Percentiles rank a stretch among this genome's conserved stretches.
phyloP scores from a whole-genome alignment of 1,139 yeast species.

The Candida frijolesensis region DNA sequence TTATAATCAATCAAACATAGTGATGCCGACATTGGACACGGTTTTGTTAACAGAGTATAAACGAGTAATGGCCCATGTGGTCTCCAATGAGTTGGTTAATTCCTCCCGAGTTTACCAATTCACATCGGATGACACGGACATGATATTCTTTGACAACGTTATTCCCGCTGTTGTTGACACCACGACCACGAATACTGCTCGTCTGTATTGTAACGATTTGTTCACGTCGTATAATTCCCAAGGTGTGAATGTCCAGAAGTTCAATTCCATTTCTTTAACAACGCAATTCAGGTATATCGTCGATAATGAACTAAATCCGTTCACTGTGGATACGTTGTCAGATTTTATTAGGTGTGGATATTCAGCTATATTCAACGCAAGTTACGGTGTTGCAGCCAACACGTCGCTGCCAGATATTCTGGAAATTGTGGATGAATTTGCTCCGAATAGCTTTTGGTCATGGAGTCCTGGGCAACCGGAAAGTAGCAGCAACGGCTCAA shows the following conservation, averaged over 20 bases:
- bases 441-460: slow-evolving; percentile 59
- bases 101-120: slow-evolving; percentile 23
- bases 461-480: slow-evolving; percentile 66
- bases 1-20: slow-evolving; percentile 23
- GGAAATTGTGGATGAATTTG: slow-evolving; percentile 19
- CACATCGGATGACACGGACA: slow-evolving; percentile 22
- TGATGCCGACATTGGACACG: slow-evolving; percentile 42
- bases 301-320: slow-evolving; percentile 34
- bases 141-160: slow-evolving; percentile 22
- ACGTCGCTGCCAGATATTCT: slow-evolving; percentile 2
- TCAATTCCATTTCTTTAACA: slow-evolving; percentile 20
- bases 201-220: slow-evolving; percentile 12
- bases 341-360: slow-evolving; percentile 55
- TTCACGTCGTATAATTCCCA: slow-evolving; percentile 1
- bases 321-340: slow-evolving; percentile 32
- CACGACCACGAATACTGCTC: slow-evolving; percentile 10
- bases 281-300: slow-evolving; percentile 42
- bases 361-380: slow-evolving; percentile 57
- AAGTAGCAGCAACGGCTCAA: not conserved
- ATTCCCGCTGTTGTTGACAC: slow-evolving; percentile 18
- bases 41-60: slow-evolving; percentile 46
- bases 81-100: slow-evolving; percentile 27
- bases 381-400: slow-evolving; percentile 21
- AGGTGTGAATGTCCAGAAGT: slow-evolving; percentile 9
- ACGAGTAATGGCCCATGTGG: slow-evolving; percentile 42